Evolutionary conservation across 1,139 yeast species (phyloP), one percentile per base, ranked within the genome.

Genomic region (Sugiyamaella japonica): DNA sequence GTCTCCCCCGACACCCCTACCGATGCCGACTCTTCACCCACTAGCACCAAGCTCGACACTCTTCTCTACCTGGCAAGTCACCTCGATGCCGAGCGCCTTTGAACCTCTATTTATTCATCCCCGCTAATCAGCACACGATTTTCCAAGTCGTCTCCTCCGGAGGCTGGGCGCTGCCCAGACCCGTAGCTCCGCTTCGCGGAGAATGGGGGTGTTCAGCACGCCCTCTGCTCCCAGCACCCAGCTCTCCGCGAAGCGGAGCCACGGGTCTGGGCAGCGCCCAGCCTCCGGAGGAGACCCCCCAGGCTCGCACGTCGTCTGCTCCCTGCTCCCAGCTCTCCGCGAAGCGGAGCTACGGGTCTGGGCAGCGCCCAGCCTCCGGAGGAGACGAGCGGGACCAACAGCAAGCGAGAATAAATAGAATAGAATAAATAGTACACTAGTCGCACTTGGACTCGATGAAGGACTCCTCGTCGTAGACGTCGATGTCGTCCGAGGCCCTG

Each of bases 381-480:
- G 12, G 13, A 28, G 12, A 42, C 5, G 15, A 13, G 42, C 23
- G 9, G 8, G 7, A 17, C 9, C 10, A 43, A 31, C 16, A 45
- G 25, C 12, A 43, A 31, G 12, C 12, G 29, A 16, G 6, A 43
- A 31, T 45, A 37, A 28, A 37, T 45, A 37, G 37, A 28, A 37
- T 45, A 37, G 37, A 45, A 45, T 45, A 36, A 45, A 45, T 45
- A 36, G n/a, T 29, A 23, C 12, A 20, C 32, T 15, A 32, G 36
- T 45, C 49, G 32, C 51, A 57, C 53, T 66, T 66, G n/a, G 62
- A 59, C 48, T 67, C 70, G 16, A 66, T 31, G 42, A 60, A 40
- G 42, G 60, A 55, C 51, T 66, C 70, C 44, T 67, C 70, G 51
- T 66, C 70, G 48, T 59, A 65, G 23, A 57, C 49, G 32, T 49